Base-by-base conservation (phyloP, 2,329 filamentous ascomycete genomes). In the Phaeosphaeriaceae sp. region DNA sequence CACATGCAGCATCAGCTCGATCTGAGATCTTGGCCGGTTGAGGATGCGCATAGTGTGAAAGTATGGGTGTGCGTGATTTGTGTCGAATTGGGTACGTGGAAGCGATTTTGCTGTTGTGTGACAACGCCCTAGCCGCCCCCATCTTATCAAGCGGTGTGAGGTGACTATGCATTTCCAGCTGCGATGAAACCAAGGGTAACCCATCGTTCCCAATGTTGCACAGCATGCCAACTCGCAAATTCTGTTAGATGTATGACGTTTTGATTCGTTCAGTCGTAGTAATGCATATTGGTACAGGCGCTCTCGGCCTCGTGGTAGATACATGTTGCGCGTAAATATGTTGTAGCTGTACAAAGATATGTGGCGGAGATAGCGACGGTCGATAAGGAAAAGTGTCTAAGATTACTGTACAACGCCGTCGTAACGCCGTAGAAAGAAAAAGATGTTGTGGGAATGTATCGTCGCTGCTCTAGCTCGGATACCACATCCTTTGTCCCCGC, bases 381-480 rank as follows among this genome's bases (percentile, higher is more conserved):
- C n/a, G 11, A n/a, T 7, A 19, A 11, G n/a, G n/a, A 19, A 44
- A 44, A 9, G 20, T 44, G n/a, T 44, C n/a, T 21, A 21, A 44
- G 19, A 11, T 4, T 44, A 11, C 7, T 44, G 7, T 21, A 44
- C 41, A 19, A 7, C 41, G 41, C 17, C 7, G 17, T 56, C 53
- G 21, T 40, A 55, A 58, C 48, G 40, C 41, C 49, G 19, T 36
- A 25, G 20, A 40, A 42, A 51, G 40, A 41, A n/a, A 7, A 49
- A 45, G n/a, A 56, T 31, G 44, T 20, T 54, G 48, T 31, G 52
- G 41, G 57, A 20, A 19, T 47, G 48, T 55, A 63, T 57, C 65
- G 45, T 63, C 57, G 62, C 63, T 69, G 66, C 63, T 52, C 66
- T 68, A 66, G 63, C 62, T 63, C 57, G 55, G 63, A 62, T 63